Percentiles rank a stretch among this genome's conserved stretches.
phyloP scores from a whole-genome alignment of 176 grass and related monocot genomes.

The Typha latifolia region DNA sequence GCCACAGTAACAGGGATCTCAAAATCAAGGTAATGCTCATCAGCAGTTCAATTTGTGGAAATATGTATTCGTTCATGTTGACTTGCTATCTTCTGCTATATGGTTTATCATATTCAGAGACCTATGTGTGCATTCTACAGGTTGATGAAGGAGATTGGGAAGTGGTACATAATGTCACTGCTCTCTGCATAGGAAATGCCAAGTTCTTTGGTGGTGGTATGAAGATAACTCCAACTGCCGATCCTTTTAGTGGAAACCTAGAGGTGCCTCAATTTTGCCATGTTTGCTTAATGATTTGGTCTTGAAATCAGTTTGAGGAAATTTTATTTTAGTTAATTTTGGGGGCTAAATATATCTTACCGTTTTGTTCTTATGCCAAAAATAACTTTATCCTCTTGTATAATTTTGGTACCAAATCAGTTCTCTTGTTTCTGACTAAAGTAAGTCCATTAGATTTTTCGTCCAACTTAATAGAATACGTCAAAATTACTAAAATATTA shows the following conservation, averaged over 20 bases:
- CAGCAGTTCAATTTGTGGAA: background rate
- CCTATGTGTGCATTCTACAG: constrained; percentile 25
- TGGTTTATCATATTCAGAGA: constrained; percentile 3
- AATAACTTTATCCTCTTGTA: no score
- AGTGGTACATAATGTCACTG: constrained; percentile 59
- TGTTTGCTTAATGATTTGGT: background rate
- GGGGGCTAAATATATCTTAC: no score
- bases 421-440: no score
- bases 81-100: constrained; percentile 12
- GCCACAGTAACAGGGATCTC: constrained; percentile 62
- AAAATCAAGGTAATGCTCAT: constrained; percentile 70
- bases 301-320: background rate
- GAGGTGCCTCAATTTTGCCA: constrained; percentile 39
- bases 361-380: no score
- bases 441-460: no score
- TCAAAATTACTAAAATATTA: no score
- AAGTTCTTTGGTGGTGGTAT: constrained; percentile 92
- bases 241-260: constrained; percentile 60
- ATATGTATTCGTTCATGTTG: background rate
- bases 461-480: no score
- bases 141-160: constrained; percentile 76
- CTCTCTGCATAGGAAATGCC: constrained; percentile 85
- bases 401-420: no score
- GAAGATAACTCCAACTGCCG: constrained; percentile 85
- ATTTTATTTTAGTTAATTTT: background rate